Conservation (phyloP, 441 rosid species). For the Jatropha podagrica region DNA sequence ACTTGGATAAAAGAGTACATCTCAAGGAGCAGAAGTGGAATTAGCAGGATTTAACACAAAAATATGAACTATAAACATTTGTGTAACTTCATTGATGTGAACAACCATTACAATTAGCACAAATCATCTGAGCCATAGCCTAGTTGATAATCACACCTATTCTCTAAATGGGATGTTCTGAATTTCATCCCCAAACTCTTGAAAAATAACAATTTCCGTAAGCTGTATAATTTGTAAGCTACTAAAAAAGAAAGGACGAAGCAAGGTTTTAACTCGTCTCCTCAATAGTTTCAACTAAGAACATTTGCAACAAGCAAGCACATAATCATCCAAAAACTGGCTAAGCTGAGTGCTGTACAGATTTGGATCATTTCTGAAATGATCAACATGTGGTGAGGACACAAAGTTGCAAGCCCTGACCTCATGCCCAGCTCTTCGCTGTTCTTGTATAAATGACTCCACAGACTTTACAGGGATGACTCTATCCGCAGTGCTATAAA, state of each 20-base stretch:
- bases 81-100: background rate
- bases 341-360: conserved; percentile 68
- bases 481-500: conserved; percentile 93
- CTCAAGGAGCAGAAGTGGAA: too few species aligned
- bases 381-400: conserved; percentile 95
- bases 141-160: background rate
- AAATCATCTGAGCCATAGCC: background rate
- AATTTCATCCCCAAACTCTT: background rate
- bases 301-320: conserved; percentile 53
- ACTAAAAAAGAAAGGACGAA: background rate
- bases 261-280: conserved; percentile 4
- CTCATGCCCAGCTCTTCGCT: conserved; percentile 68
- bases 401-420: conserved; percentile 92
- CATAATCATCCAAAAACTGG: conserved; percentile 74
- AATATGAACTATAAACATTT: background rate
- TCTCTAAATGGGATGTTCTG: background rate
- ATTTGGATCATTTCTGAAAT: conserved; percentile 88
- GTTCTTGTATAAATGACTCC: conserved; percentile 82
- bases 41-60: background rate
- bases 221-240: conserved; percentile 11
- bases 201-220: conserved; percentile 15
- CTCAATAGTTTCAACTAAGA: conserved; percentile 20
- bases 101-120: conserved; percentile 2
- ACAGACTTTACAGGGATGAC: conserved; percentile 81
- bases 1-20: too few species aligned